Percentiles rank a stretch among this genome's conserved stretches.
Evolutionary conservation across 805 yeast species (phyloP).

Genomic region (Candida arabinofermentans): DNA sequence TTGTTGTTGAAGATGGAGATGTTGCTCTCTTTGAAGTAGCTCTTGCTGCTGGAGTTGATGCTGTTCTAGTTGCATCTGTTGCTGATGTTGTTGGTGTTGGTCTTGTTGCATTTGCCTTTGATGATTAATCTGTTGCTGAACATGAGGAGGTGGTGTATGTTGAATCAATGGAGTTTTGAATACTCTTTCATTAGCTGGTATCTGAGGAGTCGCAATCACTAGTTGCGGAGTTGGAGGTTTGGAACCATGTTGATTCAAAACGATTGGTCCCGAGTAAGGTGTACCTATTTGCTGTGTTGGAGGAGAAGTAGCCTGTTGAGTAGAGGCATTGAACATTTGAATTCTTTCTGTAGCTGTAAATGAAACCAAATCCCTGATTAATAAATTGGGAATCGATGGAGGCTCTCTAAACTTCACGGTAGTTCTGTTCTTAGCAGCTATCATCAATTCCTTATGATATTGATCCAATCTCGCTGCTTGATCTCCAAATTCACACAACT

Average conservation of each 20-base stretch:
- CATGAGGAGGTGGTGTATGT: background rate
- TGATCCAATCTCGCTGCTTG: slow-evolving; percentile 40
- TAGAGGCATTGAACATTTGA: slow-evolving; percentile 18
- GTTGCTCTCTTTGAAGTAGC: background rate
- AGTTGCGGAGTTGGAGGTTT: background rate
- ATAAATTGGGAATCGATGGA: slow-evolving; percentile 42
- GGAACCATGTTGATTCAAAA: no score
- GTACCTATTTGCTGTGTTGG: no score
- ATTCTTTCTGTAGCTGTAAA: slow-evolving; percentile 39
- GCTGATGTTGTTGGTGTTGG: slow-evolving; percentile 5
- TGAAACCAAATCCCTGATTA: slow-evolving; percentile 41
- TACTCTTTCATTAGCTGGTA: background rate
- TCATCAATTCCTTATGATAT: slow-evolving; percentile 39
- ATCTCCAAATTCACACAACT: slow-evolving; percentile 41
- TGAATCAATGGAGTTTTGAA: background rate
- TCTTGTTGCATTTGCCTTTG: background rate
- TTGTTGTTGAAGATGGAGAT: background rate
- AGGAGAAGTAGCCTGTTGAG: background rate
- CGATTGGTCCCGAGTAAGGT: no score
- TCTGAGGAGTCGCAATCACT: no score
- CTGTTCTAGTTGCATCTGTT: background rate
- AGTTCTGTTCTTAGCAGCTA: slow-evolving; percentile 39
- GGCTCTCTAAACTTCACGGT: slow-evolving; percentile 45
- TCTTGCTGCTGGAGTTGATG: background rate
- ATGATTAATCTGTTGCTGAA: slow-evolving; percentile 1